phyloP scores from a whole-genome alignment of 306 rosid species.

The Myrica gale region DNA sequence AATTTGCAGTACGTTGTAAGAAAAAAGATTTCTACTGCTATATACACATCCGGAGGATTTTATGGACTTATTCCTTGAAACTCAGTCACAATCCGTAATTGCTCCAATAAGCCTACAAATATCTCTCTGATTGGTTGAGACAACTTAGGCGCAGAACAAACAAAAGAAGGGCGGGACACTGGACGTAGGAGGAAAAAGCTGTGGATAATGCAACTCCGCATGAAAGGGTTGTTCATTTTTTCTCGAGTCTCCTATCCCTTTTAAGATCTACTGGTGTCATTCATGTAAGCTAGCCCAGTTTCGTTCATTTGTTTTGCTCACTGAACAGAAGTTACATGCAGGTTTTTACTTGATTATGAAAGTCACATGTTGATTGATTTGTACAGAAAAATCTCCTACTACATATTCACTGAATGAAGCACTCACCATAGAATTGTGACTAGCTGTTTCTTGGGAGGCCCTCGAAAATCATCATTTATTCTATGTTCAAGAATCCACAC shows the following conservation, averaged over 20 bases:
- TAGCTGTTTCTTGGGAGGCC: constrained; percentile 44
- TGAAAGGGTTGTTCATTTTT: neutral
- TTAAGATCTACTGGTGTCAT: constrained; percentile 1
- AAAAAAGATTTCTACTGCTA: too few species aligned
- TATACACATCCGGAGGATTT: too few species aligned
- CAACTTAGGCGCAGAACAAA: neutral
- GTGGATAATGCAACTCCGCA: neutral
- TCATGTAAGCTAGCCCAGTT: neutral
- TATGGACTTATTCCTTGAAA: too few species aligned
- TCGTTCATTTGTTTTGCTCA: neutral
- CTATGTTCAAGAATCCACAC: constrained; percentile 54
- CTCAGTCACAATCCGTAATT: too few species aligned
- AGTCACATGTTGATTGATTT: neutral
- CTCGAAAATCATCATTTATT: constrained; percentile 46
- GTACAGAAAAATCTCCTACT: neutral
- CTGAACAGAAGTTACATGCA: neutral
- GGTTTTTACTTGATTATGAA: neutral
- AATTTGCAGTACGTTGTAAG: neutral
- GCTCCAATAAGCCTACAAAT: too few species aligned
- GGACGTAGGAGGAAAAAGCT: neutral
- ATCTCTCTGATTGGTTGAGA: neutral
- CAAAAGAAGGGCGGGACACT: neutral
- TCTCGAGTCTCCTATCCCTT: neutral
- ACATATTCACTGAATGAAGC: neutral
- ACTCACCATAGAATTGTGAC: constrained; percentile 45